Conservation (phyloP, 1,284 basidiomycete genomes). For the Trametes versicolor region DNA sequence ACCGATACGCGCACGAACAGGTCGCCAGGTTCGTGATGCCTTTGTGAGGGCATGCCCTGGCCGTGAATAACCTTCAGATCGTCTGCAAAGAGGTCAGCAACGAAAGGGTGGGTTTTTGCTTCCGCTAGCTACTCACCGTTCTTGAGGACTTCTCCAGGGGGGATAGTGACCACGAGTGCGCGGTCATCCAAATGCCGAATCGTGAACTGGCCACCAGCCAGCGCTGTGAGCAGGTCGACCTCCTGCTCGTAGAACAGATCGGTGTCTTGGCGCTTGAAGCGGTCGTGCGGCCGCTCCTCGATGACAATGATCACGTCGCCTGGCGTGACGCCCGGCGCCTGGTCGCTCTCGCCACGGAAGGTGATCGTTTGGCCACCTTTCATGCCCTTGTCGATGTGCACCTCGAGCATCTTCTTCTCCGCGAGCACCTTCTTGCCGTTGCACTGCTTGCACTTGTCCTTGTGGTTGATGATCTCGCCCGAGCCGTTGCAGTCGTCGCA, state of each 20-base stretch:
- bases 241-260: conserved; percentile 91
- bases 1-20: conserved; percentile 91
- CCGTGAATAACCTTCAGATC: conserved; percentile 92
- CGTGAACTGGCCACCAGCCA: conserved; percentile 91
- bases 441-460: conserved; percentile 94
- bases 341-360: conserved; percentile 96
- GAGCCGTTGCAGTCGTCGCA: conserved; percentile 94
- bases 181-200: conserved; percentile 97
- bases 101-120: not conserved
- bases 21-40: conserved; percentile 97
- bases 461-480: conserved; percentile 94
- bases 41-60: conserved; percentile 98
- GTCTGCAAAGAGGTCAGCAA: conserved; percentile 54
- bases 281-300: conserved; percentile 91
- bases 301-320: conserved; percentile 98
- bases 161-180: conserved; percentile 85
- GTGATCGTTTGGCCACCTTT: conserved; percentile 96
- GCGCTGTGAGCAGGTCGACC: conserved; percentile 93
- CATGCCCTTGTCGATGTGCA: conserved; percentile 99
- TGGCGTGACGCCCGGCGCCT: conserved; percentile 89
- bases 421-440: conserved; percentile 95
- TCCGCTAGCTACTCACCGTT: conserved; percentile 69
- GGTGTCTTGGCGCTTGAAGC: conserved; percentile 86
- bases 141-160: conserved; percentile 94
- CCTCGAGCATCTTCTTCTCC: conserved; percentile 98